Base-by-base conservation (phyloP, 768 basidiomycete species). In the Collybia nuda region DNA sequence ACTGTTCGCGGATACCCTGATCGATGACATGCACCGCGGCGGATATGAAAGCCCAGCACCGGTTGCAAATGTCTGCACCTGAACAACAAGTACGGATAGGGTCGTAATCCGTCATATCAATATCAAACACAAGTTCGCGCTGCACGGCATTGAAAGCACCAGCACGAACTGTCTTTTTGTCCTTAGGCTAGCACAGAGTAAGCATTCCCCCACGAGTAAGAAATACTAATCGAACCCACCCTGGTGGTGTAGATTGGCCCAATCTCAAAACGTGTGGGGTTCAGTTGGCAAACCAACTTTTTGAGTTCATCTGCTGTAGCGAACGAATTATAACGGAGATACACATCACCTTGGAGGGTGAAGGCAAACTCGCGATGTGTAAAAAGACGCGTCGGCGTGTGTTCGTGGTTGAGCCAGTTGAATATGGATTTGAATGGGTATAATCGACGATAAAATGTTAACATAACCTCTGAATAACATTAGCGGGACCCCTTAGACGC, bases 41-140 rank as follows among this genome's bases (percentile, higher is more conserved):
- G 12, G 90, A 81, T 62, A 99, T 98, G 72, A 94, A 99, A 2
- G 77, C 81, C 97, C 97, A 99, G 69, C 97, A 99, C 36, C 85
- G 80, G 54, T 77, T 80, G 72, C 97, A 99, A 67, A 99, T 96
- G 49, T 81, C 85, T 40, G 93, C 91, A 42, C 82, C 90, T 11
- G 86, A 85, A 71, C 97, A 98, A 69, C 97, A 99, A 0, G 94
- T 98, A 42, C 97, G 86, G 61, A 98, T 82, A 40, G 85, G 76
- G 65, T 99, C 96, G 70, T 98, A 99, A 70, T 99, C 97, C 14
- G 97, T 96, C 97, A 99, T 98, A 70, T 99, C 97, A 65, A 99
- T 98, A 82, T 99, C 97, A 65, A 99, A 97, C 0, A 98, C 96
- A 38, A 99, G 86, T 66, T 98, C 97, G 51, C 97, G 87, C 55